phyloP scores from a whole-genome alignment of 1,139 yeast genomes.

The Komagataea norvegica region DNA sequence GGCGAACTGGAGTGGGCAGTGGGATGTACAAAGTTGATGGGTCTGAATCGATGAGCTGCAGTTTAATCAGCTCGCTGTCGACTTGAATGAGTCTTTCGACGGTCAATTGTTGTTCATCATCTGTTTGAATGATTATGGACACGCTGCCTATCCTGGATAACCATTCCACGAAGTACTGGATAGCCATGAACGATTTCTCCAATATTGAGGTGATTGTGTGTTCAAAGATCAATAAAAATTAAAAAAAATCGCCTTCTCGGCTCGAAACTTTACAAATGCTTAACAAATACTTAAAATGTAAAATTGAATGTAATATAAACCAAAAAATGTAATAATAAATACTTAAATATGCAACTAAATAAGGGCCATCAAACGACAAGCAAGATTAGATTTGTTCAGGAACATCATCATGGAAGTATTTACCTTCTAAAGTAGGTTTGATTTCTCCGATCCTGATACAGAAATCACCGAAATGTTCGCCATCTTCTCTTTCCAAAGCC shows the following conservation, averaged over 20 bases:
- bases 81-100: neutral
- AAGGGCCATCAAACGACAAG: neutral
- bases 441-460: conserved; percentile 81
- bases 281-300: too few species aligned
- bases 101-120: neutral
- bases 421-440: conserved; percentile 86
- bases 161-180: conserved; percentile 15
- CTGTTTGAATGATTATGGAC: conserved; percentile 14
- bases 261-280: too few species aligned
- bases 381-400: conserved; percentile 44
- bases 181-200: neutral
- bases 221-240: too few species aligned
- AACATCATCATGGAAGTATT: conserved; percentile 89
- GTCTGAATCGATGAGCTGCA: neutral
- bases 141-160: conserved; percentile 18
- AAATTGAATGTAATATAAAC: conserved; percentile 1
- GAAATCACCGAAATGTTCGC: conserved; percentile 96
- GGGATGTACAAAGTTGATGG: conserved; percentile 3
- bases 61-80: conserved; percentile 2
- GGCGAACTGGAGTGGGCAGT: conserved; percentile 10
- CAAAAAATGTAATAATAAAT: neutral
- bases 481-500: conserved; percentile 86
- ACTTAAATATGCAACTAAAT: neutral
- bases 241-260: too few species aligned
- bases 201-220: neutral